Percentiles rank a stretch among this genome's conserved stretches.
Conservation (phyloP, 129 eudicot species). For the Escallonia herrerae region DNA sequence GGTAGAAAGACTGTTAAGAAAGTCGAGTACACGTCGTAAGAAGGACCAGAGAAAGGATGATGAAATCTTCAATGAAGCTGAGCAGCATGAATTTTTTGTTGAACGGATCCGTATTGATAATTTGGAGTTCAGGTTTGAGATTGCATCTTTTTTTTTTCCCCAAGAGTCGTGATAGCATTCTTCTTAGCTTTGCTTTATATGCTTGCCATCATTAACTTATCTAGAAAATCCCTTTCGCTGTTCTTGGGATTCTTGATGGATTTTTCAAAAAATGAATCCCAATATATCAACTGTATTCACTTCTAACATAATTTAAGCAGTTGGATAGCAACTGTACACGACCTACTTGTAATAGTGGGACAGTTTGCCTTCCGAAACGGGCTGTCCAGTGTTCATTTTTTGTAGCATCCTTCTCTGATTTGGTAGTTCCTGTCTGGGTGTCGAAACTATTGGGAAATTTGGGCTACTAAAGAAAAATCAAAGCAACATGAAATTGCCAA, state of each 20-base stretch:
- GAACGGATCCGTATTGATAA: constrained; percentile 84
- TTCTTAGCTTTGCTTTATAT: constrained; percentile 2
- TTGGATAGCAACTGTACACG: no score
- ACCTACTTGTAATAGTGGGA: no score
- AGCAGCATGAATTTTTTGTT: constrained; percentile 50
- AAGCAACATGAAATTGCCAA: no score
- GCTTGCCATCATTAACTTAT: background rate
- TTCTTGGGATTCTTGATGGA: background rate
- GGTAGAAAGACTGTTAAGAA: constrained; percentile 49
- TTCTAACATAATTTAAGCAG: no score
- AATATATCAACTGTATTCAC: no score
- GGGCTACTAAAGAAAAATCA: no score
- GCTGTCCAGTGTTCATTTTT: no score
- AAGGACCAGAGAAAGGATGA: constrained; percentile 48
- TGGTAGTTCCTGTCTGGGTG: no score
- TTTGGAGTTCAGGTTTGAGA: constrained; percentile 66
- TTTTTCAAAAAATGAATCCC: no score
- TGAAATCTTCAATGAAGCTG: constrained; percentile 40
- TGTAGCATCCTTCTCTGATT: no score
- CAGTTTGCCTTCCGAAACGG: no score
- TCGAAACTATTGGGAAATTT: no score
- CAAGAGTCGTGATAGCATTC: background rate
- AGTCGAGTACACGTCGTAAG: constrained; percentile 32
- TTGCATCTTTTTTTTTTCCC: background rate
- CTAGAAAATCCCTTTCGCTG: background rate